Base-by-base conservation (phyloP, 352 stramenopile genomes). In the Globisporangium polare region DNA sequence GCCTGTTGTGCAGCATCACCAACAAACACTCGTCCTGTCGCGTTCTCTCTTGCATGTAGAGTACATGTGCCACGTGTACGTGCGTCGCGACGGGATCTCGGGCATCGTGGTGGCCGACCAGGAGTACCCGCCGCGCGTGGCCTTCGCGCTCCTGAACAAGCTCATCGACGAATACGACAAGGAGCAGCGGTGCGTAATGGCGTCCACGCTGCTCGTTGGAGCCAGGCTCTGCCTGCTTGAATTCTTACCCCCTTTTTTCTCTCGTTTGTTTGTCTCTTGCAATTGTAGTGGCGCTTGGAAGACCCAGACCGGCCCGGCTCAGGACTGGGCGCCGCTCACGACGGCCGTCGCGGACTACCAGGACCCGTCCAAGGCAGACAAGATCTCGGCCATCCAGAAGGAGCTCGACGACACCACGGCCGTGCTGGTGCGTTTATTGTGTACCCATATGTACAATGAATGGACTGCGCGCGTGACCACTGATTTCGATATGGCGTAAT, bases 371-470 rank as follows among this genome's bases (percentile, higher is more conserved):
- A 97, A 98, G 76, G 97, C 97, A n/a, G 97, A 99, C 83, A 99
- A 99, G 79, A 98, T 99, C 62, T 98, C 95, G 50, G 98, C 98
- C 68, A 99, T 99, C 73, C 97, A 99, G 81, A 98, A 98, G 71
- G 97, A 99, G 72, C 85, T 99, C 65, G 97, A 99, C 72, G 97
- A 99, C 74, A 99, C 97, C 51, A 99, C 95, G 39, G 88, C 97
- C 41, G 98, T 99, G 69, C 80, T 99, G 75, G 79, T 89, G 45
- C 62, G 73, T 37, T n/a, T n/a, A n/a, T n/a, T n/a, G n/a, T n/a
- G n/a, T n/a, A n/a, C n/a, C n/a, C n/a, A n/a, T n/a, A n/a, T n/a
- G n/a, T n/a, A n/a, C n/a, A n/a, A n/a, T n/a, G n/a, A n/a, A n/a
- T n/a, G n/a, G n/a, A n/a, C n/a, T n/a, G n/a, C n/a, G n/a, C n/a